Conservation (phyloP, 108 stramenopile species). For the Hondaea fermentalgiana region DNA sequence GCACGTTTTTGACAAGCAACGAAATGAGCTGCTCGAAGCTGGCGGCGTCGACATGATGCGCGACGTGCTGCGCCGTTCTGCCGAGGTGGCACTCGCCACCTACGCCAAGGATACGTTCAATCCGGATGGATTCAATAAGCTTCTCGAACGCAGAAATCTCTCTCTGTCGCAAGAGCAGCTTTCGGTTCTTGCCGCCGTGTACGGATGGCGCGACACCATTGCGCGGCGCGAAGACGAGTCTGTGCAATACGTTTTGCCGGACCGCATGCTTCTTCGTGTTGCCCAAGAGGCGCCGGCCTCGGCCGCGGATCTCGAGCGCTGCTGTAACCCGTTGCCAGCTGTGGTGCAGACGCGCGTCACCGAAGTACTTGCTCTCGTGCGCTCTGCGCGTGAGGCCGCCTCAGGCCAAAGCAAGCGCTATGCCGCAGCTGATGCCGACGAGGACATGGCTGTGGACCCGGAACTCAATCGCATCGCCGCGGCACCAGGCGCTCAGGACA, state of each 20-base stretch:
- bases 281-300: not conserved
- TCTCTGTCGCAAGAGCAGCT: not conserved
- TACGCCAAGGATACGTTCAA: not conserved
- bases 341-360: conserved; percentile 12
- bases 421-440: not conserved
- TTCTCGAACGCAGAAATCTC: not conserved
- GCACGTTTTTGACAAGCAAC: conserved; percentile 65
- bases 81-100: not conserved
- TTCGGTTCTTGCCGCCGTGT: not conserved
- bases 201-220: not conserved
- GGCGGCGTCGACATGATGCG: not conserved
- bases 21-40: conserved; percentile 20
- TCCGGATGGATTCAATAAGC: not conserved
- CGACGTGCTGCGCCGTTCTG: not conserved
- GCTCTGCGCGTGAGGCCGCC: not conserved
- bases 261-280: not conserved
- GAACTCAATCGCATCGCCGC: not conserved
- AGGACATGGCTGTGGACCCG: not conserved
- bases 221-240: conserved; percentile 1
- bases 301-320: not conserved
- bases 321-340: not conserved
- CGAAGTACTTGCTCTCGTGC: not conserved
- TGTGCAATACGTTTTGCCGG: not conserved
- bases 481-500: not conserved
- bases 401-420: not conserved